These are phyloP conservation scores for Pleurotus tuoliensis DNA, from an alignment of 768 basidiomycete genomes.

Conservation along the genomic window DNA sequence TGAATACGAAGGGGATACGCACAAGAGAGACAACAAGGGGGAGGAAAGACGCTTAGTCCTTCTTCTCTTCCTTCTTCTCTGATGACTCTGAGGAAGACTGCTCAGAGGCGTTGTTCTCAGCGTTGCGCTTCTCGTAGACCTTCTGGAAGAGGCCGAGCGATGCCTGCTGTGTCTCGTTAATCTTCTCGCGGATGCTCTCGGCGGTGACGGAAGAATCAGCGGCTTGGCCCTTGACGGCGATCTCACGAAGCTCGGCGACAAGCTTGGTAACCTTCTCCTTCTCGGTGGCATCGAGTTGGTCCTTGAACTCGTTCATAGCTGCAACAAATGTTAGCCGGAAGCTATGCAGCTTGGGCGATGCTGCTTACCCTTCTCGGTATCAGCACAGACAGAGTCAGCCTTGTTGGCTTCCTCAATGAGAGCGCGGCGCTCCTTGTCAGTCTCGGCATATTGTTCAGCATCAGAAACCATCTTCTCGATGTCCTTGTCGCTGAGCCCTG, in stretches of 20 bases:
- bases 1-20: conserved; percentile 8
- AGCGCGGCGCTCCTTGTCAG: conserved; percentile 81
- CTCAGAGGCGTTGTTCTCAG: conserved; percentile 56
- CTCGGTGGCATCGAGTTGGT: conserved; percentile 89
- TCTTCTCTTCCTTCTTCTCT: conserved; percentile 74
- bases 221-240: conserved; percentile 86
- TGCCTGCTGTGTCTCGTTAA: conserved; percentile 90
- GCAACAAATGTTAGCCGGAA: conserved; percentile 10
- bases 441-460: conserved; percentile 90
- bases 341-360: not conserved
- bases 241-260: conserved; percentile 80
- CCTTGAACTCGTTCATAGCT: conserved; percentile 98
- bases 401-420: conserved; percentile 97
- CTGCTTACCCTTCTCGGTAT: conserved; percentile 74
- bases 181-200: conserved; percentile 88
- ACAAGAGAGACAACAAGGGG: conserved; percentile 5
- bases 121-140: conserved; percentile 90
- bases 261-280: conserved; percentile 92
- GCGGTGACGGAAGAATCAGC: conserved; percentile 79
- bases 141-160: conserved; percentile 97
- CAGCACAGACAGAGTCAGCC: conserved; percentile 89
- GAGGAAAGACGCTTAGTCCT: conserved; percentile 53
- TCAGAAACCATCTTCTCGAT: conserved; percentile 97
- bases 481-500: conserved; percentile 93
- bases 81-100: conserved; percentile 31